These are phyloP conservation scores for Alternaria brassicae DNA, from an alignment of 2,329 filamentous ascomycete species.

Conservation along the genomic window DNA sequence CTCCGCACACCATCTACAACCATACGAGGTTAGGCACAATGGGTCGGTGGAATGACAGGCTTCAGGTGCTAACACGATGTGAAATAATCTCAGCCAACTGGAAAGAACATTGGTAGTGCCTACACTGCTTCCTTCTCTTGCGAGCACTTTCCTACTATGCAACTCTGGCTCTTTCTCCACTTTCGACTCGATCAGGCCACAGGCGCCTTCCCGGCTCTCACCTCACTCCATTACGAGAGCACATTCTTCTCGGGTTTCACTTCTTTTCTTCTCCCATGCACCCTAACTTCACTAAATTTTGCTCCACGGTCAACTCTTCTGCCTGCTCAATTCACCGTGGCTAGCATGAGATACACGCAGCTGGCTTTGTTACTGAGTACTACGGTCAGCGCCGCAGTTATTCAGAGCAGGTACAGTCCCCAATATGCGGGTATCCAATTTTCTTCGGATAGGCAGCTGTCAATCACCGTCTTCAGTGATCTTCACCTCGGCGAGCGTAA, in stretches of 20 bases:
- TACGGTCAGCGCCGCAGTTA: conserved; percentile 10
- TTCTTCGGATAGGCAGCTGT: conserved; percentile 51
- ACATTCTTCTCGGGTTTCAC: background rate
- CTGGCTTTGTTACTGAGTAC: conserved; percentile 20
- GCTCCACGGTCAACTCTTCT: background rate
- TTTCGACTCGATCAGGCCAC: background rate
- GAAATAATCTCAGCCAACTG: background rate
- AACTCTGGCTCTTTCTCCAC: background rate
- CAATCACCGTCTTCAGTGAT: conserved; percentile 69
- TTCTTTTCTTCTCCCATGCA: background rate
- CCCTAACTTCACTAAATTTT: background rate
- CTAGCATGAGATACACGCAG: conserved; percentile 28
- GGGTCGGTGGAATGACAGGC: background rate
- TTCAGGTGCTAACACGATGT: background rate
- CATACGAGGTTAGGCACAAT: background rate
- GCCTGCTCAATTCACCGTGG: background rate
- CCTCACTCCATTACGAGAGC: background rate
- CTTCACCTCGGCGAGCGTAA: conserved; percentile 74
- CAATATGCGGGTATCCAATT: conserved; percentile 38
- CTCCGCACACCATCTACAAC: background rate
- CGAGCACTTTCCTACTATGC: background rate
- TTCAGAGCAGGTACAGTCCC: conserved; percentile 1
- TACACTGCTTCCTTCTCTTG: background rate
- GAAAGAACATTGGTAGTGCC: background rate
- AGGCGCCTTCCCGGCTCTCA: background rate